These are phyloP conservation scores for Magnusiomyces tetraspermus DNA, from an alignment of 1,139 yeast species.

Conservation along the genomic window DNA sequence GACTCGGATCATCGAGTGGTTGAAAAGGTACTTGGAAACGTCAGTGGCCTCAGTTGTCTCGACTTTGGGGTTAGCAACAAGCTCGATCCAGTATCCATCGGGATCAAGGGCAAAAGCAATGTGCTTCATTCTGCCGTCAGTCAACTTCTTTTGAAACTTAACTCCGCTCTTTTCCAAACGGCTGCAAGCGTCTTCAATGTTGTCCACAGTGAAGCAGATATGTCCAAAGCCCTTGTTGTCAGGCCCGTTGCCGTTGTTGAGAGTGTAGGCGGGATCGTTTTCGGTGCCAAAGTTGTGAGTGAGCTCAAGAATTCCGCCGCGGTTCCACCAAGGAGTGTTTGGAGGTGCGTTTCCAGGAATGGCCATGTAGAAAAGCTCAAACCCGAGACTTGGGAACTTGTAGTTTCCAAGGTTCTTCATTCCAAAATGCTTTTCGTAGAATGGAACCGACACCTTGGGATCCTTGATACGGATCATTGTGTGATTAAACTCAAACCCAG, in stretches of 20 bases:
- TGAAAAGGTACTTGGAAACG: conserved; percentile 47
- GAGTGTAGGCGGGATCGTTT: conserved; percentile 44
- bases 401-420: conserved; percentile 50
- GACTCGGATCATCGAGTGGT: conserved; percentile 89
- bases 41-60: conserved; percentile 22
- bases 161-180: conserved; percentile 50
- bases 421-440: conserved; percentile 70
- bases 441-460: conserved; percentile 60
- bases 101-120: conserved; percentile 95
- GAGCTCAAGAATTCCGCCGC: conserved; percentile 75
- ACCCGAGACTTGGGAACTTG: conserved; percentile 47
- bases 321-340: conserved; percentile 44
- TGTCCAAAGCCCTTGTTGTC: conserved; percentile 93
- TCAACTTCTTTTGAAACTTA: conserved; percentile 65
- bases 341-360: conserved; percentile 42
- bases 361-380: conserved; percentile 61
- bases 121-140: conserved; percentile 85
- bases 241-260: conserved; percentile 74
- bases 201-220: conserved; percentile 77
- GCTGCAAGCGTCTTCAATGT: conserved; percentile 55
- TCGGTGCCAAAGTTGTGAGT: conserved; percentile 76
- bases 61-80: conserved; percentile 47
- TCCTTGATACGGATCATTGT: conserved; percentile 69
- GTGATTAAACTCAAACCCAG: conserved; percentile 26
- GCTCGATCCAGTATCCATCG: conserved; percentile 93